Base-by-base conservation (phyloP, 2,329 filamentous ascomycete species). In the Stemphylium beticola region DNA sequence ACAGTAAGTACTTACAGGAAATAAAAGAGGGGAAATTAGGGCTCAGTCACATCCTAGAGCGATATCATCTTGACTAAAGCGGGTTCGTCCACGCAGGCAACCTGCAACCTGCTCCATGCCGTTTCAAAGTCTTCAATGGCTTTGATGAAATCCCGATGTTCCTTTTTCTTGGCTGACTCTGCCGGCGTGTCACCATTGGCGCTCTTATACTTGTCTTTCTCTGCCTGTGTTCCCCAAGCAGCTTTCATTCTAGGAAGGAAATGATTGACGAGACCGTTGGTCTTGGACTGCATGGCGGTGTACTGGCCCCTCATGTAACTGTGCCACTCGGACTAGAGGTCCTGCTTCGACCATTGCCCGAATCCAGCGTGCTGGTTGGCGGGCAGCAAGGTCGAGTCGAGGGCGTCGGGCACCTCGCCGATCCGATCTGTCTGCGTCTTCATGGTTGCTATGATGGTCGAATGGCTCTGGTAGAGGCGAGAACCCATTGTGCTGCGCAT, bases 341-440 rank as follows among this genome's bases (percentile, higher is more conserved):
- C 11, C 15, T 43, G 40, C 40, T 43, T 43, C 26, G 40, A 33
- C 40, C 40, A 33, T 43, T 43, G 20, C 18, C 8, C 22, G 17
- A 15, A 43, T 43, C 26, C 26, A 33, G 24, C 4, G 26, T 24
- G 40, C n/a, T 29, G 40, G 24, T 43, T 43, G 26, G 20, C 24
- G 24, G 40, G 40, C 24, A 43, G 40, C 24, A 43, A 24, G 26
- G 40, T 43, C 9, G 40, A 26, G 40, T 43, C 40, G 40, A 43
- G 40, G 24, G 40, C 40, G 40, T 43, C 40, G 10, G 32, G 40
- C 5, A 43, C 24, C 40, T 43, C 24, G 14, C 40, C 40, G n/a
- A 43, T 43, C 7, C 40, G 40, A 18, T 43, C 24, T 24, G 40
- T 43, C n/a, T 43, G 40, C 22, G 12, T 32, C 15, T 43, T 31